A percentile compares a stretch with the other conserved stretches of the same genome.
phyloP scores from a whole-genome alignment of 139 green algal species.

The Eudorina sp. region DNA sequence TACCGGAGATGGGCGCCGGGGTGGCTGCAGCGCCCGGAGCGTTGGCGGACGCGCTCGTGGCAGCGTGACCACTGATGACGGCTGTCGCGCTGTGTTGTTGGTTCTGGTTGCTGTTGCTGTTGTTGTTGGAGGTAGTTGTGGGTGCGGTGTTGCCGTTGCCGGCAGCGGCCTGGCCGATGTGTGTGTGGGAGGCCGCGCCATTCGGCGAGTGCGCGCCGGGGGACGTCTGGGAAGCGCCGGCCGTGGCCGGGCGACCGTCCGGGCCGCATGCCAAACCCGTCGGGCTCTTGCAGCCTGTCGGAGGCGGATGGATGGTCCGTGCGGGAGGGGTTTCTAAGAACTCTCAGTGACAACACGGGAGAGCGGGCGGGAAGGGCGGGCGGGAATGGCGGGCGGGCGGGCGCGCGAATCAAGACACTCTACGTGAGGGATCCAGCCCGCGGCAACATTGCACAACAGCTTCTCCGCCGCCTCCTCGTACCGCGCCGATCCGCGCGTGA shows the following conservation, averaged over 20 bases:
- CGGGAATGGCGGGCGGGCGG: too few species aligned
- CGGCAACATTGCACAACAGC: too few species aligned
- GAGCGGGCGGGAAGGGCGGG: too few species aligned
- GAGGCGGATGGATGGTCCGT: background rate
- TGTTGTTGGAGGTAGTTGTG: background rate
- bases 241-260: too few species aligned
- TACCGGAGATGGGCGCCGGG: background rate
- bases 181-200: background rate
- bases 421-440: too few species aligned
- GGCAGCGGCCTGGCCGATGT: background rate
- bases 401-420: too few species aligned
- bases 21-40: background rate
- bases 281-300: conserved; percentile 18
- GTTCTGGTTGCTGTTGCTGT: background rate
- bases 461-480: too few species aligned
- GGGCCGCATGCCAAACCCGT: too few species aligned
- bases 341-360: too few species aligned
- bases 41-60: background rate
- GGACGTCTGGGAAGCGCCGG: too few species aligned
- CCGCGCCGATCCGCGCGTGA: too few species aligned
- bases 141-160: background rate
- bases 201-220: too few species aligned
- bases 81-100: background rate
- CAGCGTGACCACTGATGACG: background rate
- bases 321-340: background rate